Percentiles rank a stretch among this genome's conserved stretches.
Conservation (phyloP, 148 eudicot species). For the Rhododendron ferrugineum region DNA sequence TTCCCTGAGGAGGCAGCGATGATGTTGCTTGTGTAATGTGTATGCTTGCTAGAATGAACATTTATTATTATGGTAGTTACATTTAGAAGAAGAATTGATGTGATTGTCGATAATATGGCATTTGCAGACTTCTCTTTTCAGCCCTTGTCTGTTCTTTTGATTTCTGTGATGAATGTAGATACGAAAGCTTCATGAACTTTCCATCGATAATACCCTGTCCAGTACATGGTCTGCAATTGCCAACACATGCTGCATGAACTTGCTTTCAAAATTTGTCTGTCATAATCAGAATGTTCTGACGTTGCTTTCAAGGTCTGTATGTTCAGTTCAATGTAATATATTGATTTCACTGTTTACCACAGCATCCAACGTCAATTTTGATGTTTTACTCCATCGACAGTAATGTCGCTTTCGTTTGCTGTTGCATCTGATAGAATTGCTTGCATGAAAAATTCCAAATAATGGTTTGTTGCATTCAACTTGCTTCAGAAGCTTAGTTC, state of each 20-base stretch:
- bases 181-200: neutral
- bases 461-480: neutral
- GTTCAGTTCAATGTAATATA: neutral
- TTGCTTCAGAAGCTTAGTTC: neutral
- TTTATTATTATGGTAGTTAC: neutral
- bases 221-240: neutral
- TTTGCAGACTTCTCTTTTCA: neutral
- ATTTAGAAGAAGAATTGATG: neutral
- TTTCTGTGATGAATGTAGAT: neutral
- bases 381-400: neutral
- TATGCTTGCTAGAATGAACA: neutral
- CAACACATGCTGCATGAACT: neutral
- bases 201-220: neutral
- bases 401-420: neutral
- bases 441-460: neutral
- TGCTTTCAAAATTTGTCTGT: neutral
- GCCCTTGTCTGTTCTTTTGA: neutral
- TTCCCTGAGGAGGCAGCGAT: neutral
- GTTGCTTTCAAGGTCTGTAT: neutral
- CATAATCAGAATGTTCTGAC: neutral
- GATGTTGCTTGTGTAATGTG: neutral
- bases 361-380: neutral
- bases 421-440: slow-evolving; percentile 2
- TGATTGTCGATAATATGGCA: neutral
- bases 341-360: neutral